Evolutionary conservation across 2,329 filamentous ascomycete genomes (phyloP), one percentile per base, ranked within the genome.

Genomic region (Polytolypa hystricis): DNA sequence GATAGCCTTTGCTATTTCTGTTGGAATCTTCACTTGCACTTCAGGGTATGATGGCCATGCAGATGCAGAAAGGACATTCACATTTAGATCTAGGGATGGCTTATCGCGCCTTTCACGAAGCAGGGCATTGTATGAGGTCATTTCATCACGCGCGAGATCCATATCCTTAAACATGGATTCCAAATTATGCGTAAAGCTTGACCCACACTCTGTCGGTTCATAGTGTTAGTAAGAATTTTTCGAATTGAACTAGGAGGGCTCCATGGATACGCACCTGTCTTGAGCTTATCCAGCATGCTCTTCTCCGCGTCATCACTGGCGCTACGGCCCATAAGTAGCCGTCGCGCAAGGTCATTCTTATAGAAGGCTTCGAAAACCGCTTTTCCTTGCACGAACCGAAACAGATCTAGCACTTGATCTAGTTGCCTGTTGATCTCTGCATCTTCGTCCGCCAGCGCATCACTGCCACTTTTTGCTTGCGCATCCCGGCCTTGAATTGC

Each of bases 111-210:
- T 69, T 62, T 73, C 70, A 43, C 74, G 70, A 31, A 73, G 64
- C 60, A 86, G 58, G 60, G 71, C 65, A 57, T 81, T 91, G 64
- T 93, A 98, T 0, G 81, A 76, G n/a, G 72, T 64, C 81, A 96
- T 93, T 55, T 96, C 89, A 50, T 96, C 91, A 42, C 82, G 81
- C 9, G 84, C 84, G 14, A 95, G 71, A 54, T 95, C 87, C 58
- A 96, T 85, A 53, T 99, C 91, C 58, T 93, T 94, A 68, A 99
- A 98, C 91, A 99, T 99, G 44, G 89, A 84, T 61, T 99, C 93
- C 0, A 99, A 70, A 52, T 98, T 98, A 55, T 94, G 87, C 0
- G 91, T 98, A 56, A 98, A 96, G 48, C 77, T 83, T 10, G 84
- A 81, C 26, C 91, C 91, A 54, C 91, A 98, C 65, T 98, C 91